Base-by-base conservation (phyloP, 495 filamentous ascomycete genomes). In the Oleoguttula mirabilis region DNA sequence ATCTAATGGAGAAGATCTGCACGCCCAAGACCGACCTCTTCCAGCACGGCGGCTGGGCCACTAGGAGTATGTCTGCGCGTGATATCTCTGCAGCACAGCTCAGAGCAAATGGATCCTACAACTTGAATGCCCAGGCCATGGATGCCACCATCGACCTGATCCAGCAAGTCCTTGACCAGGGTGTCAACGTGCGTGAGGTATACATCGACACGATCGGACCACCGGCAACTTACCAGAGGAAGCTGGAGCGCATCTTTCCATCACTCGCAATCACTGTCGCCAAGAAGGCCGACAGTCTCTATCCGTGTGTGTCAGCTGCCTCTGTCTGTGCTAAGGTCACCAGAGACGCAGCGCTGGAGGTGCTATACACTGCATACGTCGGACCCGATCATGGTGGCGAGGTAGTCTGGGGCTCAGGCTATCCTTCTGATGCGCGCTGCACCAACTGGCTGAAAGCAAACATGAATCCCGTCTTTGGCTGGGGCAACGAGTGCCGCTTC, bases 81-180 rank as follows among this genome's bases (percentile, higher is more conserved):
- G 82, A 88, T 59, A 93, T 93, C 39, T 71, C 72, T 15, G 70
- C 84, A 1, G 76, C 79, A 36, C 92, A 93, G 80, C 71, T 94
- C 58, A 69, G 71, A 21, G 68, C 85, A 10, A 59, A 60, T 0
- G 72, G 68, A 3, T 66, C 69, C 0, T 94, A 94, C 63, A 98
- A 98, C 57, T 70, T 98, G 41, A 98, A 98, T 63, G 86, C 87
- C n/a, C 90, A 96, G 61, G 90, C 90, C 1, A 81, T 93, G 72
- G 88, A 98, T 63, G 86, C 90, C 0, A 98, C 90, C 1, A 72
- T 92, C n/a, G 74, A 72, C 15, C 65, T 98, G 42, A 88, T 98
- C 39, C 61, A 75, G 14, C 76, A 76, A 3, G 80, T 94, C 0
- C 70, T 88, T 35, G 78, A 72, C 0, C 63, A 61, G 7, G 82